These are phyloP conservation scores for Colletotrichum caudatum DNA, from an alignment of 2,329 filamentous ascomycete species.

Conservation along the genomic window DNA sequence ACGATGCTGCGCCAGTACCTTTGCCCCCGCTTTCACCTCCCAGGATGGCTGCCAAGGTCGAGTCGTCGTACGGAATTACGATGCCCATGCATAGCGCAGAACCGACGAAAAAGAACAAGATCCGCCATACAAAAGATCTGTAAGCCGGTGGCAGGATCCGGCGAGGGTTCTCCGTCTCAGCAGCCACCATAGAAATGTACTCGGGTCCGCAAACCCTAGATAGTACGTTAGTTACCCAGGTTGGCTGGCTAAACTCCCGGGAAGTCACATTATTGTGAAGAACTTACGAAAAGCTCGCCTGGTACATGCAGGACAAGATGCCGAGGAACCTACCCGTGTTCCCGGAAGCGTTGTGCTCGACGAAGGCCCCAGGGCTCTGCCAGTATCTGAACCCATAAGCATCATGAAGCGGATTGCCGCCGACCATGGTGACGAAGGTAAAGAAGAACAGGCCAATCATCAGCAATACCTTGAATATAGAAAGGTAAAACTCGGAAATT, in stretches of 20 bases:
- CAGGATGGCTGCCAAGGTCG: slow-evolving; percentile 10
- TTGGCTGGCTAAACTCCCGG: background rate
- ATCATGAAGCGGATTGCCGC: slow-evolving; percentile 68
- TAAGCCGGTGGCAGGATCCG: slow-evolving; percentile 75
- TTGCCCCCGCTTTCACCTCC: slow-evolving; percentile 47
- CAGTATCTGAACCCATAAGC: slow-evolving; percentile 77
- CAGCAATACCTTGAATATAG: slow-evolving; percentile 69
- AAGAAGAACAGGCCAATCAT: slow-evolving; percentile 73
- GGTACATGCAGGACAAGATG: background rate
- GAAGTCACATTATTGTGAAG: background rate
- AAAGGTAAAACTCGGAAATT: slow-evolving; percentile 78
- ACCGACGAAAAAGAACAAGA: slow-evolving; percentile 78
- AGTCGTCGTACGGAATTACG: slow-evolving; percentile 69
- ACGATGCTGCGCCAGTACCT: slow-evolving; percentile 65
- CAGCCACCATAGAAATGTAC: slow-evolving; percentile 77
- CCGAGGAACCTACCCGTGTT: slow-evolving; percentile 69
- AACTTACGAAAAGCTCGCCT: background rate
- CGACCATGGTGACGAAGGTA: slow-evolving; percentile 71
- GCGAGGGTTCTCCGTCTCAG: slow-evolving; percentile 74
- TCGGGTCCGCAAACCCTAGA: slow-evolving; percentile 76
- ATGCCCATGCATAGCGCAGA: slow-evolving; percentile 76
- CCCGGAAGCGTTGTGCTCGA: slow-evolving; percentile 56
- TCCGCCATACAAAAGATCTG: slow-evolving; percentile 79
- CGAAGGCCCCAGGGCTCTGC: slow-evolving; percentile 67
- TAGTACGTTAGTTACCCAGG: slow-evolving; percentile 44